Base-by-base conservation (phyloP, 1,284 basidiomycete genomes). In the Agaricales sp. region DNA sequence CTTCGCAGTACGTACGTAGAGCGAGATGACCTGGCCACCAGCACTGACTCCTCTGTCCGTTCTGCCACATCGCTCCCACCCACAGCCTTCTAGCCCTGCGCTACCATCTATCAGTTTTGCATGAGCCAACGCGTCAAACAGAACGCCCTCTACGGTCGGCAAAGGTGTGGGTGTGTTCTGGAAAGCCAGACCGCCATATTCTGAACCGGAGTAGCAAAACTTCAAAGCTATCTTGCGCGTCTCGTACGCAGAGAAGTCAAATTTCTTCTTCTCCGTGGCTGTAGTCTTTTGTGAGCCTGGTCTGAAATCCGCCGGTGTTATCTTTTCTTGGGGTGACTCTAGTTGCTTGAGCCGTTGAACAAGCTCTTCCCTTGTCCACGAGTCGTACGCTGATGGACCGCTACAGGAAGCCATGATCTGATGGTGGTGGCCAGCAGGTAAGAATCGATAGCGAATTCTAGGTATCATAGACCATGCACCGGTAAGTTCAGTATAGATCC, bases 11-110 rank as follows among this genome's bases (percentile, higher is more conserved):
- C 91, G 69, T 14, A 95, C 78, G 87, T 90, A 95, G 1, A 99
- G 71, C 48, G 89, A 91, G 38, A 98, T 75, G 26, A 99, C 94
- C 64, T 99, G 95, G 1, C 92, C 93, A 3, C 89, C 90, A 38
- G 89, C 92, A 61, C 90, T 94, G 46, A 99, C 95, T 0, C 96
- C 95, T 30, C 85, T 75, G 70, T 99, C 95, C 20, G 95, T 99
- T 57, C 96, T 68, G 11, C 95, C 95, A 65, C 95, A 98, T 52
- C 83, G 74, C 59, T 87, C 84, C 80, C 92, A 99, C 20, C 80
- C 90, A 59, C 92, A 93, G 0, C 84, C 89, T 14, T 93, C 89
- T 53, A 89, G 73, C 3, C 91, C 91, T 4, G 67, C 75, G 0
- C 73, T 77, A 0, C 71, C 73, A 60, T 92, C 88, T 20, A 96